Base-by-base conservation (phyloP, 1,284 basidiomycete species). In the Athelia sp. region DNA sequence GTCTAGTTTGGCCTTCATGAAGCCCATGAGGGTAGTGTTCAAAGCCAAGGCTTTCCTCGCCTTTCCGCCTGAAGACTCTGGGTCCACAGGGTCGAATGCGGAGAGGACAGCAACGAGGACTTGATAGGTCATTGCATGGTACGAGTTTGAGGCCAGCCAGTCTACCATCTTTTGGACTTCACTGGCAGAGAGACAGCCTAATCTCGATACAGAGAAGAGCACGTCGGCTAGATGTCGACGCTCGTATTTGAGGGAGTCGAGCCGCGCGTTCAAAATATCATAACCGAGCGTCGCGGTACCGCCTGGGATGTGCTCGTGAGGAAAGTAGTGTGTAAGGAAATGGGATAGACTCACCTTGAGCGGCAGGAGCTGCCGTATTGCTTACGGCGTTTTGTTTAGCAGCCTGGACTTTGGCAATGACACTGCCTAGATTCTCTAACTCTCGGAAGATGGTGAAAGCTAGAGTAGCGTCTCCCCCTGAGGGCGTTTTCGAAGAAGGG, bases 181-280 rank as follows among this genome's bases (percentile, higher is more conserved):
- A 48, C 67, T 67, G 0, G 80, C 67, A 1, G 75, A 68, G 38
- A 90, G 66, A 54, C 74, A 76, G 0, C 84, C 86, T 21, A 84
- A 69, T n/a, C 82, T 78, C 18, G 81, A 75, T 49, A 90, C 69
- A 40, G 79, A 70, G 60, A 78, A 82, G 22, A 90, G 72, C 8
- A 80, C 72, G 23, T 76, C 74, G 15, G 81, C 80, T 8, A 93
- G 75, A 31, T 74, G 70, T 13, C 82, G 75, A 50, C 87, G 77
- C 61, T 93, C 90, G 51, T 85, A 83, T 57, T 78, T 80, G 50
- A 91, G 72, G 0, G 85, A 87, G 36, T 88, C 80, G 52, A 79
- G 76, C 22, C 86, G 80, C 22, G 83, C 77, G 49, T 74, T 75
- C 2, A 86, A 72, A 50, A 87, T 73, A 50, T 87, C 83, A 45